These are phyloP conservation scores for Elsinoe perseae DNA, from an alignment of 2,329 filamentous ascomycete species.

Conservation along the genomic window DNA sequence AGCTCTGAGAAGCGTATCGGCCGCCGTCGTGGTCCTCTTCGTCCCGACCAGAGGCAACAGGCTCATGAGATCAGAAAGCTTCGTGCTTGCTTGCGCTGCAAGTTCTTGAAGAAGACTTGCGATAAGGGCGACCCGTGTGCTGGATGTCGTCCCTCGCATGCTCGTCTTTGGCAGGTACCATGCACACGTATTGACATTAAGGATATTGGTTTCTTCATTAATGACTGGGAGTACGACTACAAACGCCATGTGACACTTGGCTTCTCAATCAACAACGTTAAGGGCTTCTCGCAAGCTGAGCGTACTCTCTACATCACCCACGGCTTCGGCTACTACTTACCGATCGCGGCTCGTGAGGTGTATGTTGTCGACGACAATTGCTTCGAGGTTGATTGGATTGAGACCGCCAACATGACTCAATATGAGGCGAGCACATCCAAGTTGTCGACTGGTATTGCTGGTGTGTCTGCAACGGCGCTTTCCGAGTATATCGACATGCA, in stretches of 20 bases:
- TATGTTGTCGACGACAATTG: conserved; percentile 87
- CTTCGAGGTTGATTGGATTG: conserved; percentile 90
- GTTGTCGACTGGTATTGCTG: conserved; percentile 81
- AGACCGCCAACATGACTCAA: conserved; percentile 69
- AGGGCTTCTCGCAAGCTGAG: conserved; percentile 62
- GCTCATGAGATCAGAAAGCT: conserved; percentile 95
- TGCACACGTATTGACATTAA: conserved; percentile 98
- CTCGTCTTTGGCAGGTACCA: conserved; percentile 91
- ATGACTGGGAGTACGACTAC: conserved; percentile 97
- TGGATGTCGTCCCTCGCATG: conserved; percentile 91
- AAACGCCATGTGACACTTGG: conserved; percentile 78
- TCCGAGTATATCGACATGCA: conserved; percentile 93
- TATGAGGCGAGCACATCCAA: conserved; percentile 84
- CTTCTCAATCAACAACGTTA: conserved; percentile 91
- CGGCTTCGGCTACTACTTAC: conserved; percentile 86
- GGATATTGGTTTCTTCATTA: conserved; percentile 97
- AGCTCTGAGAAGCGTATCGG: conserved; percentile 83
- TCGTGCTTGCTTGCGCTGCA: conserved; percentile 87
- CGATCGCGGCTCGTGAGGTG: conserved; percentile 88
- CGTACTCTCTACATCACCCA: conserved; percentile 85
- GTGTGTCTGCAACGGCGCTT: conserved; percentile 70
- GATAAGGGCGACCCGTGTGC: conserved; percentile 95
- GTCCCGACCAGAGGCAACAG: conserved; percentile 91
- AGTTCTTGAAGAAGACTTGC: conserved; percentile 98
- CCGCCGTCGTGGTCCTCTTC: conserved; percentile 76